Percentiles rank a stretch among this genome's conserved stretches.
Evolutionary conservation across 2,329 filamentous ascomycete species (phyloP).

Genomic region (Penicillium sp.): DNA sequence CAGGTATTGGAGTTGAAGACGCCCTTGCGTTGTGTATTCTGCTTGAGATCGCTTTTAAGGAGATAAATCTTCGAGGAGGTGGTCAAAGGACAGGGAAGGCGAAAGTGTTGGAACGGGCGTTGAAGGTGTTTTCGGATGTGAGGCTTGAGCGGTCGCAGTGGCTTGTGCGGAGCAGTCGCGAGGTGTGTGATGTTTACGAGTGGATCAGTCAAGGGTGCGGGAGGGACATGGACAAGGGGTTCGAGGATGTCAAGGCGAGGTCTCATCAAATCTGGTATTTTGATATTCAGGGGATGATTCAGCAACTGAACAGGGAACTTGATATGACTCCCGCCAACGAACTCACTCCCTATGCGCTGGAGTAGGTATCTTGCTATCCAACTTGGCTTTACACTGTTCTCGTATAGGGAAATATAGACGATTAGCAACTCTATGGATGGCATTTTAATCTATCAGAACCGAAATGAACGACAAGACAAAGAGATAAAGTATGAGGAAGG

Average conservation of each 20-base stretch:
- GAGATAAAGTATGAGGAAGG: not conserved
- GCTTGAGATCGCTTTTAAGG: constrained; percentile 7
- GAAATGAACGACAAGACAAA: not conserved
- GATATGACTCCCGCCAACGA: not conserved
- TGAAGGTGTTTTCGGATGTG: constrained; percentile 45
- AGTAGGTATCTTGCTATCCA: too few species aligned
- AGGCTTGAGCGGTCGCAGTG: constrained; percentile 51
- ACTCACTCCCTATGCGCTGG: too few species aligned
- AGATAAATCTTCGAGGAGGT: not conserved
- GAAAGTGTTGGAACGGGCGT: constrained; percentile 32
- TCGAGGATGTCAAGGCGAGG: constrained; percentile 42
- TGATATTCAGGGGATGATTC: constrained; percentile 41
- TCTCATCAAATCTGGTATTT: constrained; percentile 47
- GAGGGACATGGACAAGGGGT: constrained; percentile 43
- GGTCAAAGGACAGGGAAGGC: not conserved
- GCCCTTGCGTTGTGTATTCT: constrained; percentile 25
- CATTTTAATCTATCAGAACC: not conserved
- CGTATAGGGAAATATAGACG: too few species aligned
- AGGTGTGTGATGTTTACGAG: constrained; percentile 27
- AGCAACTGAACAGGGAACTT: constrained; percentile 7
- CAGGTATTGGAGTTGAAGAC: constrained; percentile 34
- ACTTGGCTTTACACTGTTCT: too few species aligned
- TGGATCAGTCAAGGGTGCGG: constrained; percentile 29
- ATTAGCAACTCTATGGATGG: too few species aligned
- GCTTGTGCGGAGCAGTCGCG: constrained; percentile 48